A percentile compares a stretch with the other conserved stretches of the same genome.
phyloP scores from a whole-genome alignment of 2,329 filamentous ascomycete genomes.

The Venturia effusa region DNA sequence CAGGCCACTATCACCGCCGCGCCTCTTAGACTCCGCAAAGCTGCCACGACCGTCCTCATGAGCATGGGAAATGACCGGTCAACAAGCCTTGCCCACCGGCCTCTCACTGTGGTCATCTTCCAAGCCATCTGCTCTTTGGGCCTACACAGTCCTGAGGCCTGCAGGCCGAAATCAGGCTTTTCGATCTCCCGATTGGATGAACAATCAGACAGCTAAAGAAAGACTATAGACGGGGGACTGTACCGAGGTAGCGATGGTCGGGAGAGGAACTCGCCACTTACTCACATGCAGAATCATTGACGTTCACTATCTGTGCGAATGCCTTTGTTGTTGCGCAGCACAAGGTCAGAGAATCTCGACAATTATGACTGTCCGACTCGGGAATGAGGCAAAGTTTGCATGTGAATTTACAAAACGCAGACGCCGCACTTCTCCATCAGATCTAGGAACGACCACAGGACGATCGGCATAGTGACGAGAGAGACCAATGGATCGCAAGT shows the following conservation, averaged over 20 bases:
- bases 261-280: background rate
- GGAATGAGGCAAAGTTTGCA: background rate
- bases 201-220: background rate
- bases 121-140: background rate
- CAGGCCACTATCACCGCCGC: background rate
- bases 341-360: background rate
- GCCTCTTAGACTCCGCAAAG: background rate
- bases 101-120: background rate
- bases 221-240: background rate
- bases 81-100: background rate
- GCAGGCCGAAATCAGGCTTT: background rate
- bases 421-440: background rate
- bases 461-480: background rate
- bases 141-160: background rate
- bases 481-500: background rate
- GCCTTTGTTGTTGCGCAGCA: background rate
- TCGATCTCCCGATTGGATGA: background rate
- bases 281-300: background rate
- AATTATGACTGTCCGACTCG: background rate
- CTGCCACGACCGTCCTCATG: background rate
- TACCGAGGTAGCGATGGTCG: background rate
- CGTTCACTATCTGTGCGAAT: background rate
- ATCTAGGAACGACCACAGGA: background rate
- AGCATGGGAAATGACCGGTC: background rate
- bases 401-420: background rate